Evolutionary conservation across 352 stramenopile species (phyloP).

Genomic region (Pythium dissimile): DNA sequence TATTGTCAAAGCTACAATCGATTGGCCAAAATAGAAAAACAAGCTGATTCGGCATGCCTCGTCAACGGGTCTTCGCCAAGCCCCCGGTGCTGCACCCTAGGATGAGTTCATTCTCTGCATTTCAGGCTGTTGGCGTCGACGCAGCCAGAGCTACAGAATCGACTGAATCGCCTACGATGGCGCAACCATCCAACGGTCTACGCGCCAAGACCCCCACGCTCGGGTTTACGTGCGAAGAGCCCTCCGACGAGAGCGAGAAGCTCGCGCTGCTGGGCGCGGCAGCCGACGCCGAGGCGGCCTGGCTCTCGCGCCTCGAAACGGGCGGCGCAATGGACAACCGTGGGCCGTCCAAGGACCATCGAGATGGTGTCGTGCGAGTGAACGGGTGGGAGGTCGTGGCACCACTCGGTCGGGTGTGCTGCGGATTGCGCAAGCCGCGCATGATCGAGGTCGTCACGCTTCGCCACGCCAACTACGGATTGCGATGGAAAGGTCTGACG

Average conservation of each 20-base stretch:
- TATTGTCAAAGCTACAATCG: too few relatives aligned
- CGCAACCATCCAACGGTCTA: conserved; percentile 19
- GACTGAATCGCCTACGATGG: too few relatives aligned
- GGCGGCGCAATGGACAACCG: background rate
- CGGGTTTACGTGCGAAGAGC: conserved; percentile 22
- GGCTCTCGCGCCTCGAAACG: conserved; percentile 7
- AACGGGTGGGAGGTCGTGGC: conserved; percentile 8
- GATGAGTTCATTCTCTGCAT: too few relatives aligned
- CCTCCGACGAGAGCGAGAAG: conserved; percentile 20
- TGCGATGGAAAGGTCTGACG: conserved; percentile 32
- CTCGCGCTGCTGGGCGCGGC: conserved; percentile 23
- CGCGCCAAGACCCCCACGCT: conserved; percentile 16
- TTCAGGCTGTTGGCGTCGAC: too few relatives aligned
- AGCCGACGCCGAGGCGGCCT: background rate
- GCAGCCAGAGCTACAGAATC: too few relatives aligned
- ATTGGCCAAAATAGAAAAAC: background rate
- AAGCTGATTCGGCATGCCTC: too few relatives aligned
- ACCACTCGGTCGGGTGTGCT: background rate
- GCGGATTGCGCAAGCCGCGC: background rate
- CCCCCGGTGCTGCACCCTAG: too few relatives aligned
- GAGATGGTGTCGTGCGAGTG: background rate
- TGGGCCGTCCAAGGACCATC: background rate
- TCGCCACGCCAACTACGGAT: conserved; percentile 45
- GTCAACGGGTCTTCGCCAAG: too few relatives aligned
- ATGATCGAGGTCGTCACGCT: conserved; percentile 56